Conservation (phyloP, 1,139 yeast genomes). For the Debaryomycetaceae sp. region DNA sequence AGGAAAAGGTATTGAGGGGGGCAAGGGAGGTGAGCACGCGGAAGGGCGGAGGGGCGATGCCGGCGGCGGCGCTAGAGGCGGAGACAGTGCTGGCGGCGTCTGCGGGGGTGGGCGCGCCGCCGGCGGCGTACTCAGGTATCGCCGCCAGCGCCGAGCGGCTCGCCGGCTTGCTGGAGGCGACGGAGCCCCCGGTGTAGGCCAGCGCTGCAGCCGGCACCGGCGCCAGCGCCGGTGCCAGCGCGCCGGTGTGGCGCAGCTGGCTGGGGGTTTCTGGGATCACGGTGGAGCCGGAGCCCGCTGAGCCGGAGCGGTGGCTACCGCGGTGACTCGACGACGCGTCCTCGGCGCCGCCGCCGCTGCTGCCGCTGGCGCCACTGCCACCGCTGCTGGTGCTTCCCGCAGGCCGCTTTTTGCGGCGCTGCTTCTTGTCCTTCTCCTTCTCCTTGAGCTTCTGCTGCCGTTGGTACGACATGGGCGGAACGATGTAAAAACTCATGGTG, state of each 20-base stretch:
- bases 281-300: no score
- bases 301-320: neutral
- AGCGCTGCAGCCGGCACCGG: neutral
- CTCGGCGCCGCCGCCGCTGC: neutral
- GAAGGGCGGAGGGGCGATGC: no score
- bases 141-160: no score
- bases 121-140: no score
- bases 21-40: no score
- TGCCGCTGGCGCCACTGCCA: neutral
- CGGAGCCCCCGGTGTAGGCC: neutral
- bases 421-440: slow-evolving; percentile 12
- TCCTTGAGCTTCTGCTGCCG: slow-evolving; percentile 29
- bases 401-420: slow-evolving; percentile 7
- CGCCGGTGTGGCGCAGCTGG: no score
- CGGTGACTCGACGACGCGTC: neutral
- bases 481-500: slow-evolving; percentile 26
- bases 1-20: no score
- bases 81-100: no score
- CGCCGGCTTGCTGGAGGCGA: neutral
- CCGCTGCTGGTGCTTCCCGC: neutral
- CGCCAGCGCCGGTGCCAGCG: neutral
- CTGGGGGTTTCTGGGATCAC: no score
- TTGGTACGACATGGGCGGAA: slow-evolving; percentile 30
- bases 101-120: no score
- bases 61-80: no score